These are phyloP conservation scores for Plectosphaerella cucumerina DNA, from an alignment of 2,329 filamentous ascomycete genomes.

Conservation along the genomic window DNA sequence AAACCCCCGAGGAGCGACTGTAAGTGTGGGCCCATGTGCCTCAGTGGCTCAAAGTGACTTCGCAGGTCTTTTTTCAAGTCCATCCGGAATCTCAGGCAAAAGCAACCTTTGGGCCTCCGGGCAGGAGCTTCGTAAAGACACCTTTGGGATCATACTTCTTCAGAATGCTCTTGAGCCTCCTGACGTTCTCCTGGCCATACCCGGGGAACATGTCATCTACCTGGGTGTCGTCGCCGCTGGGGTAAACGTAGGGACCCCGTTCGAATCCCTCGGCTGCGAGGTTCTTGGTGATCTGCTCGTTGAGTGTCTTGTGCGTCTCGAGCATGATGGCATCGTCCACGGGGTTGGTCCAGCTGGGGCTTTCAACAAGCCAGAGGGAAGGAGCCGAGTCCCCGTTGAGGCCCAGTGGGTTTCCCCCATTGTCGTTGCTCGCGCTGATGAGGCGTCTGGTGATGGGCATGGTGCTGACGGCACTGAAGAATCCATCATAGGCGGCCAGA, in stretches of 20 bases:
- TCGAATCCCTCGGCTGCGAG: background rate
- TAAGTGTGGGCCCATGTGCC: too few species aligned
- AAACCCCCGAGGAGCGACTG: too few species aligned
- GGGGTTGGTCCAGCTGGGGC: slow-evolving; percentile 14
- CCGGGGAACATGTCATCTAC: too few species aligned
- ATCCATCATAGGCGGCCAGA: background rate
- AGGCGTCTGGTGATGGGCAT: slow-evolving; percentile 35
- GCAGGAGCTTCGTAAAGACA: too few species aligned
- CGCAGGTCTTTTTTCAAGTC: too few species aligned
- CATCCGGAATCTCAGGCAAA: too few species aligned
- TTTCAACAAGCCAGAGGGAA: slow-evolving; percentile 2
- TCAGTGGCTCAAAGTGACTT: too few species aligned
- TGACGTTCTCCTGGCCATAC: too few species aligned
- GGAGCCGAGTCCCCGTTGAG: slow-evolving; percentile 15
- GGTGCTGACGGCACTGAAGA: slow-evolving; percentile 20
- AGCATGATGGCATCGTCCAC: slow-evolving; percentile 28
- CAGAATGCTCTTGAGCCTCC: too few species aligned
- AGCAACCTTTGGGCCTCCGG: too few species aligned
- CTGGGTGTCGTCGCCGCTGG: too few species aligned
- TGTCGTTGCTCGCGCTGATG: slow-evolving; percentile 21
- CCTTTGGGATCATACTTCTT: too few species aligned
- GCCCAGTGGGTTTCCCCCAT: slow-evolving; percentile 26
- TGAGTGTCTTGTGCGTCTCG: slow-evolving; percentile 16
- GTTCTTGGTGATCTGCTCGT: slow-evolving; percentile 18
- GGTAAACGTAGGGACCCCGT: background rate